Evolutionary conservation across 2,329 filamentous ascomycete genomes (phyloP).

Genomic region (Microcyclospora pomicola): DNA sequence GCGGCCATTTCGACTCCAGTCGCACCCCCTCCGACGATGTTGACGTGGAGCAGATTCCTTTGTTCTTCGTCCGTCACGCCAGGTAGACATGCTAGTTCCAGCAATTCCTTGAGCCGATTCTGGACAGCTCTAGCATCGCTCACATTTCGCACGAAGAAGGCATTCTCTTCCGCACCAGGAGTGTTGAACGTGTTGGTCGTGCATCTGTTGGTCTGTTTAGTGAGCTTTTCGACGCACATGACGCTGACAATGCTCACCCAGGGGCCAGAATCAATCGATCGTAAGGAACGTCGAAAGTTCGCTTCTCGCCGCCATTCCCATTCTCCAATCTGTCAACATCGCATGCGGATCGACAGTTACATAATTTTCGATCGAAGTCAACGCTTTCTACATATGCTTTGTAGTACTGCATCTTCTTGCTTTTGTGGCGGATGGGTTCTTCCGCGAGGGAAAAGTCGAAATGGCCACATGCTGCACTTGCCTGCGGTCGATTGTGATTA

Average conservation of each 20-base stretch:
- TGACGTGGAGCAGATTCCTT: conserved; percentile 24
- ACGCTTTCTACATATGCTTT: conserved; percentile 24
- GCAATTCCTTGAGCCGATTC: conserved; percentile 21
- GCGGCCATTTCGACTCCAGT: conserved; percentile 31
- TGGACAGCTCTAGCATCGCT: conserved; percentile 21
- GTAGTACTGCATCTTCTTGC: conserved; percentile 10
- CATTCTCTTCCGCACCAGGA: conserved; percentile 10
- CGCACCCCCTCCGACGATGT: conserved; percentile 31
- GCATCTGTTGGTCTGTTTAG: conserved; percentile 1
- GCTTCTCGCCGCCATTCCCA: conserved; percentile 15
- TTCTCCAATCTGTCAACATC: conserved; percentile 3
- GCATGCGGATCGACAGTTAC: conserved; percentile 23
- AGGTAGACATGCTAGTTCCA: conserved; percentile 26
- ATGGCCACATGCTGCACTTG: conserved; percentile 30
- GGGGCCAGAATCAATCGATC: conserved; percentile 29
- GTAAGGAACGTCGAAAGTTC: conserved; percentile 27
- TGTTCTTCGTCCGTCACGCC: conserved; percentile 17
- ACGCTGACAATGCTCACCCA: conserved; percentile 20
- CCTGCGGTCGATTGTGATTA: conserved; percentile 5
- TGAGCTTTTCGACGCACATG: too few relatives aligned
- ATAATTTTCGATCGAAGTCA: conserved; percentile 23
- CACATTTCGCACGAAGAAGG: conserved; percentile 12
- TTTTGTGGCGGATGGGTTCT: conserved; percentile 30
- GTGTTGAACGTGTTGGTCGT: conserved; percentile 10
- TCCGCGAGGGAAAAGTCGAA: conserved; percentile 34